Evolutionary conservation across 2,329 filamentous ascomycete species (phyloP).

Genomic region (Tolypocladium nubicola): DNA sequence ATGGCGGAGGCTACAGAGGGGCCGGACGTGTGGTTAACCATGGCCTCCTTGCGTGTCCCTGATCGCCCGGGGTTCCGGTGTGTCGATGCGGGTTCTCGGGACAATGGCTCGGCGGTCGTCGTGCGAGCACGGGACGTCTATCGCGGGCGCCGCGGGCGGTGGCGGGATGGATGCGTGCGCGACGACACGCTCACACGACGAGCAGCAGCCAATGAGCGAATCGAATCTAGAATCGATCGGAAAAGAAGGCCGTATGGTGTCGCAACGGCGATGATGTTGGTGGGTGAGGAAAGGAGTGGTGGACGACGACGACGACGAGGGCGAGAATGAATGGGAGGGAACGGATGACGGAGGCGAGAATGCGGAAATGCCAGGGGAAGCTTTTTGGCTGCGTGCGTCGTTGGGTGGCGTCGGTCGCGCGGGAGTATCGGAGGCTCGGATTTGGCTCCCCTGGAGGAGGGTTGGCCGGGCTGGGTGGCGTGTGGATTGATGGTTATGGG

Average conservation of each 20-base stretch:
- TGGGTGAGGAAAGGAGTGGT: not conserved
- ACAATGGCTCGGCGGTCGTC: not conserved
- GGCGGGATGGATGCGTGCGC: not conserved
- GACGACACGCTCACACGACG: not conserved
- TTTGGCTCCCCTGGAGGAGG: not conserved
- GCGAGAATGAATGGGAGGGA: not conserved
- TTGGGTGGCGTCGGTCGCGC: not conserved
- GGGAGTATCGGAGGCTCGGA: constrained; percentile 7
- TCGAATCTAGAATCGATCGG: not conserved
- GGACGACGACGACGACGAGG: not conserved
- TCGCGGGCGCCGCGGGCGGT: not conserved
- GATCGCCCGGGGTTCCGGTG: not conserved
- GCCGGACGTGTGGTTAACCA: constrained; percentile 27
- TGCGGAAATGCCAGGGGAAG: not conserved
- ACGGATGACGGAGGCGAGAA: not conserved
- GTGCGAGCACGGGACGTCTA: not conserved
- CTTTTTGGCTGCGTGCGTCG: not conserved
- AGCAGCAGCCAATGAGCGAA: not conserved
- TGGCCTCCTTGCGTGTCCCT: constrained; percentile 9
- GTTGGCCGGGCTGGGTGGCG: not conserved
- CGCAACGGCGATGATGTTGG: not conserved
- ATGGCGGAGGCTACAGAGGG: constrained; percentile 24
- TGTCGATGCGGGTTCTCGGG: not conserved
- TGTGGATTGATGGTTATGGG: not conserved
- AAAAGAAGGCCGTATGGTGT: too few relatives aligned